Evolutionary conservation across 495 filamentous ascomycete species (phyloP), one percentile per base, ranked within the genome.

Genomic region (Xylaria cubensis): DNA sequence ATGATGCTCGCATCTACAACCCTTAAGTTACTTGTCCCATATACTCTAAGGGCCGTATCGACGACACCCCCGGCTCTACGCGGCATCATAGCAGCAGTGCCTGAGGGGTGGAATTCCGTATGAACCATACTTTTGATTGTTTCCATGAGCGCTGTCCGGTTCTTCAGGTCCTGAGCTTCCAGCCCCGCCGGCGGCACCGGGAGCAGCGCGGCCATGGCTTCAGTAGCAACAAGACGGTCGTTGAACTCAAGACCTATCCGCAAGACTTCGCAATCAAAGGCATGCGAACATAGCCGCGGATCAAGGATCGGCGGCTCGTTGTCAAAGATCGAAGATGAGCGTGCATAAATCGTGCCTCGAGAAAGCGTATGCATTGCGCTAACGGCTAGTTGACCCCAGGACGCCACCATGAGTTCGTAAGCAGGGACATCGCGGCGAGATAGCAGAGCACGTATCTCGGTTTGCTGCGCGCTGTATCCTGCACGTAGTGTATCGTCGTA

Each of bases 1-100:
- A 90, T 77, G n/a, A 91, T 77, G 26, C 85, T 86, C 6, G 87
- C 87, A 80, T 89, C 88, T 0, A 87, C 87, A 15, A 91, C 87
- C 55, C 84, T 81, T 66, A 82, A 42, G 15, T 80, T 78, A 61
- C 73, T 74, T 8, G 85, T 83, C 1, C 86, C 89, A 64, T 90
- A 84, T 8, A 91, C 87, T 73, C 83, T 84, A 6, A 90, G 77
- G 24, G 83, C 82, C 3, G 75, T 71, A 74, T 86, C 86, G 4
- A 88, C 88, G 39, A 89, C 86, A 2, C 85, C 81, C 0, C 82
- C 83, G 0, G 72, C 61, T 4, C 70, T 56, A 50, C 76, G 69
- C 15, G 81, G 78, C 72, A 83, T 74, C 80, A 84, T 84, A 8
- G 82, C 79, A 8, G 77, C 80, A 1, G 82, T 83, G 0, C 82